Base-by-base conservation (phyloP, 1,284 basidiomycete genomes). In the Wolfiporia cocos region DNA sequence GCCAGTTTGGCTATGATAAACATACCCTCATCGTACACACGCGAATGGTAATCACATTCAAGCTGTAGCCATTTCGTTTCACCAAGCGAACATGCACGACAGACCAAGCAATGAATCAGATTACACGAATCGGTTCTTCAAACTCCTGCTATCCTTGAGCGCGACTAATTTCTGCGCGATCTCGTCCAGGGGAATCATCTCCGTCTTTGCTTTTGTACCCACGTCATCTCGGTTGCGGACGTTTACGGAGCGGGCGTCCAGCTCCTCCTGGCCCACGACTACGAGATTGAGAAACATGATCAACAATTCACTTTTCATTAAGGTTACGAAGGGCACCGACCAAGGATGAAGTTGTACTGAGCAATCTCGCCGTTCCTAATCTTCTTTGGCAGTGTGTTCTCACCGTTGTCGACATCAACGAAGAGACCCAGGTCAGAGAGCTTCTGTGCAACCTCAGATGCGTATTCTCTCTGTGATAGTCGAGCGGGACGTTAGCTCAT, bases 291-390 rank as follows among this genome's bases (percentile, higher is more conserved):
- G 24, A 36, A 19, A 34, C 7, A 9, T 28, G 28, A 15, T 32
- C 10, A 3, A 29, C 22, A 30, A 39, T 29, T 22, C 3, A 5
- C n/a, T n/a, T n/a, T n/a, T n/a, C n/a, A n/a, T n/a, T n/a, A n/a
- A n/a, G n/a, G n/a, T n/a, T n/a, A n/a, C n/a, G n/a, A n/a, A n/a
- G n/a, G n/a, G 6, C 14, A 15, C 84, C 49, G 49, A 93, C 92
- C 92, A 50, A 98, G 76, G 55, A 98, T 92, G 63, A 97, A 98
- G 70, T 97, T 99, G 71, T 96, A 96, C 61, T 94, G 92, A 21
- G 90, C 85, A 51, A 92, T 80, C 65, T 94, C 90, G 22, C 86
- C 91, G 58, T 92, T 94, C 22, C 91, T 76, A 57, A 99, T 92
- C 77, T 98, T 99, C 78, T 99, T 99, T 50, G 81, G 86, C 22